These are phyloP conservation scores for Penicillium salamii DNA, from an alignment of 495 filamentous ascomycete species.

Conservation along the genomic window DNA sequence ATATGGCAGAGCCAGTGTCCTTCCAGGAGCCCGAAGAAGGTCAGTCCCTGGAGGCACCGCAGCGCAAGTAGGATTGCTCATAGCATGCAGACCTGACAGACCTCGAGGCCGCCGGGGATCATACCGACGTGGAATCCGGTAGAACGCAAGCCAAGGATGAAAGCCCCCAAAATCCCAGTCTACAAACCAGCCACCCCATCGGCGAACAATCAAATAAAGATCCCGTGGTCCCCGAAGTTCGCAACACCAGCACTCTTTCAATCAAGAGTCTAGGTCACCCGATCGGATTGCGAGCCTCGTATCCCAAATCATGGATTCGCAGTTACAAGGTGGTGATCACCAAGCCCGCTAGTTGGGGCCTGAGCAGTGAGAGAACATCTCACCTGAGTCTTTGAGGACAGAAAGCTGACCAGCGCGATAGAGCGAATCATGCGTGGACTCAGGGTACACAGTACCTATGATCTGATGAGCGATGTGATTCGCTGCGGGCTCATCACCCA, in stretches of 20 bases:
- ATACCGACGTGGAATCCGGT: no score
- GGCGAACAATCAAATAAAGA: neutral
- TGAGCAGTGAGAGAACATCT: slow-evolving; percentile 4
- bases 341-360: slow-evolving; percentile 7
- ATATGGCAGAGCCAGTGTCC: no score
- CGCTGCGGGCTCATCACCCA: slow-evolving; percentile 16
- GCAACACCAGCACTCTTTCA: slow-evolving; percentile 3
- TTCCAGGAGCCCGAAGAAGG: no score
- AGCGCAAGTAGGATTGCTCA: no score
- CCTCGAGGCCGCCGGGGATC: no score
- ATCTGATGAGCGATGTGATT: slow-evolving; percentile 11
- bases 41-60: no score
- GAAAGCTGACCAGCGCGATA: neutral
- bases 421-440: slow-evolving; percentile 14
- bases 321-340: slow-evolving; percentile 12
- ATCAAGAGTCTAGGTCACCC: slow-evolving; percentile 10
- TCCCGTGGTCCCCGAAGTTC: neutral
- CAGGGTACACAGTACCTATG: slow-evolving; percentile 8
- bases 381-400: neutral
- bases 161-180: neutral
- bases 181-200: neutral
- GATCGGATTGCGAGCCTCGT: slow-evolving; percentile 1
- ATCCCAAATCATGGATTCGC: slow-evolving; percentile 9
- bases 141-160: slow-evolving; percentile 3
- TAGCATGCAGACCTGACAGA: no score